Base-by-base conservation (phyloP, 2,329 filamentous ascomycete genomes). In the Huntiella savannae region DNA sequence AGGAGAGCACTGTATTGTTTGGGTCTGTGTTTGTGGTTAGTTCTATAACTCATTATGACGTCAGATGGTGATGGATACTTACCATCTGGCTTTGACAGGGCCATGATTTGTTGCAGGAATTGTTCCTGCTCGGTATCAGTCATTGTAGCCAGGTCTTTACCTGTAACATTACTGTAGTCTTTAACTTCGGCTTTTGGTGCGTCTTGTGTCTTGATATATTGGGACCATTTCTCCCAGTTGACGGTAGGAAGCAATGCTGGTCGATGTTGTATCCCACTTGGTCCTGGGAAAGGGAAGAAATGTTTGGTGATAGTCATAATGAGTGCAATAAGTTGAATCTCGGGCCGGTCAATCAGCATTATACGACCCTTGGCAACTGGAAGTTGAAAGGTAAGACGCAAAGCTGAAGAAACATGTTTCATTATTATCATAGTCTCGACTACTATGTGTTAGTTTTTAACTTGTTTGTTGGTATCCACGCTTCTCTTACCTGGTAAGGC, bases 261-360 rank as follows among this genome's bases (percentile, higher is more conserved):
- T 40, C 34, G 37, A 11, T 33, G 22, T 11, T n/a, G 17, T 33
- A 45, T 13, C 64, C 66, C 33, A 56, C 59, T 5, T 69, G 70
- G 53, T 66, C 55, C 16, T 65, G 63, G 54, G 39, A 94, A 75
- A 0, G 88, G 84, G 54, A 84, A 86, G 15, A 81, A 66, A 2
- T 94, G 59, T 55, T 95, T 95, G 3, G 80, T 76, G 3, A 81
- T 75, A 11, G 93, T 68, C 2, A 94, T 65, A 3, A 94, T 59
- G 3, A 84, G 63, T 3, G 77, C 69, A 47, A 85, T 66, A 1
- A 95, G 63, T 38, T 82, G 72, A 4, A 82, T 65, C 55, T 96
- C 91, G 0, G 91, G 85, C 51, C 80, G 71, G 43, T 75, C 66
- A 12, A 77, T 43, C 4, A 52, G 19, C 37, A 49, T 49, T 13